A percentile compares a stretch with the other conserved stretches of the same genome.
Conservation (phyloP, 345 rosid genomes). For the Pugionium dolabratum region DNA sequence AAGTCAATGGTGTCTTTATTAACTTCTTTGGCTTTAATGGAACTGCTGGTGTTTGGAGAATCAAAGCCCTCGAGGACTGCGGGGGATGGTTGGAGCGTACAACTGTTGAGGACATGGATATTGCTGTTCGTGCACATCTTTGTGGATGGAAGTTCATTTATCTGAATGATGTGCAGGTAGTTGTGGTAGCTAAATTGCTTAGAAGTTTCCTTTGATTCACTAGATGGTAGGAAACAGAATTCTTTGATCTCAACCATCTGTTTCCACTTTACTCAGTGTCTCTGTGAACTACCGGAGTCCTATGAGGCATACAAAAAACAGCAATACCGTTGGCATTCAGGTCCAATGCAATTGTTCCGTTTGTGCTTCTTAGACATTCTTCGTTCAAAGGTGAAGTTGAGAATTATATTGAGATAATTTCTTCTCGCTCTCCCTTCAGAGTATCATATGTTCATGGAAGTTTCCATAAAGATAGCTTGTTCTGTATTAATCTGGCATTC, state of each 20-base stretch:
- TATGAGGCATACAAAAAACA: slow-evolving; percentile 95
- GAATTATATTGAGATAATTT: too few relatives aligned
- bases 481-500: too few relatives aligned
- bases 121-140: slow-evolving; percentile 92
- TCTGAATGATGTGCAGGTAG: slow-evolving; percentile 81
- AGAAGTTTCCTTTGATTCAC: too few relatives aligned
- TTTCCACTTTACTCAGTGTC: slow-evolving; percentile 49
- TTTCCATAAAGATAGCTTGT: too few relatives aligned
- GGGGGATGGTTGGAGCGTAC: slow-evolving; percentile 98
- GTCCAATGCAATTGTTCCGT: slow-evolving; percentile 93
- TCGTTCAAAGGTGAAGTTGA: slow-evolving; percentile 62
- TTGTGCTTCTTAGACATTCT: slow-evolving; percentile 73
- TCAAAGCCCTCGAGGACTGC: slow-evolving; percentile 81
- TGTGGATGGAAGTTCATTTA: slow-evolving; percentile 91
- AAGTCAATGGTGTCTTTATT: slow-evolving; percentile 61
- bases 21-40: slow-evolving; percentile 80
- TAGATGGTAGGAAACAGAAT: neutral
- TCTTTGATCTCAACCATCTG: neutral
- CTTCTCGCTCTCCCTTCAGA: too few relatives aligned
- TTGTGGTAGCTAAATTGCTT: too few relatives aligned
- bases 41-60: slow-evolving; percentile 89
- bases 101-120: slow-evolving; percentile 94
- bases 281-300: slow-evolving; percentile 94
- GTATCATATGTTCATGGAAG: too few relatives aligned
- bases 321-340: slow-evolving; percentile 98